phyloP scores from a whole-genome alignment of 75 land plant genomes.

The Pinus albicaulis region DNA sequence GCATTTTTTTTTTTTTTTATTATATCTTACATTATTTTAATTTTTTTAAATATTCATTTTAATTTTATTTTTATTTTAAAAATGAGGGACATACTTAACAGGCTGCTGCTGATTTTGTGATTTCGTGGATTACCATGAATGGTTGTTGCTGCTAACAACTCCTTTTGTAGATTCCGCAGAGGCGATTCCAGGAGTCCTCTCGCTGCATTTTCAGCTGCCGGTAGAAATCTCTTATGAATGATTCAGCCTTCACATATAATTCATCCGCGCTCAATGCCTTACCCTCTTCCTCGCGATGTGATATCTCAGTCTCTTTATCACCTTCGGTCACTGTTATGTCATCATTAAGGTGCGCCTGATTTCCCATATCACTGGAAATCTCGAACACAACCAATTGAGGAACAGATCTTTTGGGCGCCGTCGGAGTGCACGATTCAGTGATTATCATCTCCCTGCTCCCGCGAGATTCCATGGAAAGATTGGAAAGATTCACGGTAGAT shows the following conservation, averaged over 20 bases:
- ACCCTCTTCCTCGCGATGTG: conserved; percentile 10
- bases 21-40: no score
- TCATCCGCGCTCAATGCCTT: conserved; percentile 22
- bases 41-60: no score
- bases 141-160: conserved; percentile 28
- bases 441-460: conserved; percentile 18
- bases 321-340: neutral
- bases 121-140: no score
- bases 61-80: no score
- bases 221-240: conserved; percentile 62
- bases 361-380: neutral
- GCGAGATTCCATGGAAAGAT: neutral
- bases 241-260: conserved; percentile 46
- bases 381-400: conserved; percentile 23
- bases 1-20: no score
- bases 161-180: conserved; percentile 39
- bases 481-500: neutral
- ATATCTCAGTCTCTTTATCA: conserved; percentile 6
- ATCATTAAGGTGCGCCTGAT: neutral
- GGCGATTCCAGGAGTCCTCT: conserved; percentile 52
- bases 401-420: conserved; percentile 26
- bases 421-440: conserved; percentile 6
- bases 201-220: conserved; percentile 58
- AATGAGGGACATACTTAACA: no score
- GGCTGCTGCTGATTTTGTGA: no score